Evolutionary conservation across 2,329 filamentous ascomycete genomes (phyloP).

Genomic region (Paracorniculantispora psalliotae): DNA sequence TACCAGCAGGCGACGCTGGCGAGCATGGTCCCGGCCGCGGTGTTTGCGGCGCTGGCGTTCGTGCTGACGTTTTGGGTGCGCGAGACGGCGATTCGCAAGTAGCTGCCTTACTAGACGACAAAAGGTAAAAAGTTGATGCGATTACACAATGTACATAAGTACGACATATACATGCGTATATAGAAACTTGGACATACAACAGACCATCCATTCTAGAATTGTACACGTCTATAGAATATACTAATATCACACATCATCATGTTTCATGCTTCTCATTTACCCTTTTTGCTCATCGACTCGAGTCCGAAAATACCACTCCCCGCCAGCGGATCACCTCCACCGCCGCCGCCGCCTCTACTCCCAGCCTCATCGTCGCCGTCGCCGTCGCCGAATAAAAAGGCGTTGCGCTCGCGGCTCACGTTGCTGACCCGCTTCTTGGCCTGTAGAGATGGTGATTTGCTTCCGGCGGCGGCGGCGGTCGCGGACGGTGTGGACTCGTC

Average conservation of each 20-base stretch:
- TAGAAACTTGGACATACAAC: too few species aligned
- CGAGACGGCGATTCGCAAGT: slow-evolving; percentile 41
- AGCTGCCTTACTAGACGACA: too few species aligned
- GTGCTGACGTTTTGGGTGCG: slow-evolving; percentile 45
- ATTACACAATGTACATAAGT: too few species aligned
- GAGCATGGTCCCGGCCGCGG: slow-evolving; percentile 35
- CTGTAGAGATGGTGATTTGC: slow-evolving; percentile 30
- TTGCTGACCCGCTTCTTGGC: slow-evolving; percentile 39
- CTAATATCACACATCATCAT: not conserved
- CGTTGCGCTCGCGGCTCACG: slow-evolving; percentile 49
- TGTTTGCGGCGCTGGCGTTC: slow-evolving; percentile 35
- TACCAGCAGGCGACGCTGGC: slow-evolving; percentile 50
- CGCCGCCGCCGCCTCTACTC: too few species aligned
- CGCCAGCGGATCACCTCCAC: slow-evolving; percentile 30
- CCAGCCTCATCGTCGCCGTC: too few species aligned
- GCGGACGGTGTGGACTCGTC: slow-evolving; percentile 32
- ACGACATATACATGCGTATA: not conserved
- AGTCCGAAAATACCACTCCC: slow-evolving; percentile 52
- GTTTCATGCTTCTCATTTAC: not conserved
- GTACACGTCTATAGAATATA: not conserved
- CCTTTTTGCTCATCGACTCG: slow-evolving; percentile 40
- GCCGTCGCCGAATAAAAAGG: slow-evolving; percentile 55
- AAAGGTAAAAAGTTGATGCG: too few species aligned
- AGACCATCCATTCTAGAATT: not conserved
- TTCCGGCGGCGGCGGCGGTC: slow-evolving; percentile 16